A percentile compares a stretch with the other conserved stretches of the same genome.
Conservation (phyloP, 1,139 yeast species). For the Nakaseomyces glabratus region DNA sequence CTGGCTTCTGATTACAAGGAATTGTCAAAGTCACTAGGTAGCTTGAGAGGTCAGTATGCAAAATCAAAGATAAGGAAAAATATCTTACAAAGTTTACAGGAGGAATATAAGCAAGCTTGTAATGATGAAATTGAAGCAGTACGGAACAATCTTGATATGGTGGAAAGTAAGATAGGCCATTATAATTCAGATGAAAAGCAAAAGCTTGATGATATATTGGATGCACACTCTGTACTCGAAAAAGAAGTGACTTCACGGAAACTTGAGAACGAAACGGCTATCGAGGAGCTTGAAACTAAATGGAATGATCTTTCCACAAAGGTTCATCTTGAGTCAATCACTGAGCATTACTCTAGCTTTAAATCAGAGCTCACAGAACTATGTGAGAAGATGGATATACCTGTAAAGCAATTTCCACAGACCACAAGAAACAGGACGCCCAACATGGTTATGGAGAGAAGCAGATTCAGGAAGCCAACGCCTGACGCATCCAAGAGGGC, state of each 20-base stretch:
- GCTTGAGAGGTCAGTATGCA: constrained; percentile 4
- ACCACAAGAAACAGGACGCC: constrained; percentile 32
- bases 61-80: constrained; percentile 10
- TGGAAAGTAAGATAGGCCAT: constrained; percentile 35
- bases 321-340: background rate
- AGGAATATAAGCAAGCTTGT: constrained; percentile 42
- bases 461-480: constrained; percentile 5
- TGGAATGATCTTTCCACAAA: constrained; percentile 1
- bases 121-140: constrained; percentile 47
- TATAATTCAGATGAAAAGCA: constrained; percentile 50
- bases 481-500: constrained; percentile 8
- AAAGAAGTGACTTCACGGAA: constrained; percentile 24
- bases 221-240: too few relatives aligned
- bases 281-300: background rate
- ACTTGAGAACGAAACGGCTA: background rate
- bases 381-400: background rate
- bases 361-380: background rate
- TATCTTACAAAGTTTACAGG: constrained; percentile 36
- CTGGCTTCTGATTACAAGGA: constrained; percentile 57
- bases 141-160: constrained; percentile 54
- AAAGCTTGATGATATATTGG: constrained; percentile 36
- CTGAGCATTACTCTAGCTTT: background rate
- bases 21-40: constrained; percentile 37
- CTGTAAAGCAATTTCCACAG: constrained; percentile 1
- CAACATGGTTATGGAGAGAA: constrained; percentile 19